Conservation (phyloP, 2,329 filamentous ascomycete species). For the Venturia asperata region DNA sequence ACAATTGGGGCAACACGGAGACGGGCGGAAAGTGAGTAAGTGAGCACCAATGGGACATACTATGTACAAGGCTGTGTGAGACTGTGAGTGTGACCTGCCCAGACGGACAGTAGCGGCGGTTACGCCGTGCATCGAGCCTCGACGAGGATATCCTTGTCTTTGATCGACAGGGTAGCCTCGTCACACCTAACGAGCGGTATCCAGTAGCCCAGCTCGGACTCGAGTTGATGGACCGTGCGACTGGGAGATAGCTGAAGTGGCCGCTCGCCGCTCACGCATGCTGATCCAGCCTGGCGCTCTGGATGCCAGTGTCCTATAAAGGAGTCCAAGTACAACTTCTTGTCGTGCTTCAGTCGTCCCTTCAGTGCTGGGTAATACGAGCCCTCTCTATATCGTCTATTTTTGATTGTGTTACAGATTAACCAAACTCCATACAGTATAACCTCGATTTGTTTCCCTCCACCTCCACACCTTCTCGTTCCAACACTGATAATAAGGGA, state of each 20-base stretch:
- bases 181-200: conserved; percentile 2
- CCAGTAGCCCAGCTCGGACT: not conserved
- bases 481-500: not conserved
- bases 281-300: not conserved
- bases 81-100: not conserved
- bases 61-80: not conserved
- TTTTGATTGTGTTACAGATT: not conserved
- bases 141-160: not conserved
- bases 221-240: not conserved
- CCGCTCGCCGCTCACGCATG: not conserved
- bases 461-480: not conserved
- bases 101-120: not conserved
- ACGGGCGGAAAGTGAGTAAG: too few relatives aligned
- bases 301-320: not conserved
- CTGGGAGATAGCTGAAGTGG: not conserved
- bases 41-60: not conserved
- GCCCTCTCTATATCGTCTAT: not conserved
- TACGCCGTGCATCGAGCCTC: not conserved
- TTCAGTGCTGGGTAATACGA: not conserved
- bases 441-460: not conserved
- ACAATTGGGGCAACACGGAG: not conserved
- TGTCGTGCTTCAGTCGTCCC: not conserved
- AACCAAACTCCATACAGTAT: not conserved
- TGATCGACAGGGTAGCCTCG: conserved; percentile 4
- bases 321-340: not conserved